Percentiles rank a stretch among this genome's conserved stretches.
These are phyloP conservation scores for Adansonia rubrostipa DNA, from an alignment of 441 rosid genomes.

Conservation along the genomic window DNA sequence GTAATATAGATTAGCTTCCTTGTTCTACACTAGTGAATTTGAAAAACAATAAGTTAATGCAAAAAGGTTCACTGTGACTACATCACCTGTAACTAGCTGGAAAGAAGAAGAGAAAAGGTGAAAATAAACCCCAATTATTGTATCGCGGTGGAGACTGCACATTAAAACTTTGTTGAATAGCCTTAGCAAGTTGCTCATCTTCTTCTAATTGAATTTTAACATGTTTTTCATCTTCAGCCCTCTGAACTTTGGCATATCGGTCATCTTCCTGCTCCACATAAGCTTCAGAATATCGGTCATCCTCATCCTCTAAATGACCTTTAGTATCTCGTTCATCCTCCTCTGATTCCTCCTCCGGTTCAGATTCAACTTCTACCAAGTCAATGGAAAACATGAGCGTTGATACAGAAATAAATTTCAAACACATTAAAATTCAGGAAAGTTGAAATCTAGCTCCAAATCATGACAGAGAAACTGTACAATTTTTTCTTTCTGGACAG, in stretches of 20 bases:
- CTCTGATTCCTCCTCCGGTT: slow-evolving; percentile 35
- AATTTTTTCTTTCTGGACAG: neutral
- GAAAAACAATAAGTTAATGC: neutral
- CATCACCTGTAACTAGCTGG: slow-evolving; percentile 68
- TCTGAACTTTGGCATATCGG: slow-evolving; percentile 36
- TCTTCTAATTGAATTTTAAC: slow-evolving; percentile 50
- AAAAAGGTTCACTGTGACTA: slow-evolving; percentile 15
- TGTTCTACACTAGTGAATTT: too few relatives aligned
- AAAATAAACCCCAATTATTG: slow-evolving; percentile 47
- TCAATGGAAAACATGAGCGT: slow-evolving; percentile 9
- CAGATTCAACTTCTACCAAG: slow-evolving; percentile 33
- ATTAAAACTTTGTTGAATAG: slow-evolving; percentile 69
- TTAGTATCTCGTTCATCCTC: slow-evolving; percentile 21
- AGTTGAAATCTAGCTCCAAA: neutral
- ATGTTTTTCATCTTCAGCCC: slow-evolving; percentile 44
- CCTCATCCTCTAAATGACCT: slow-evolving; percentile 36
- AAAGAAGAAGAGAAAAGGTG: slow-evolving; percentile 54
- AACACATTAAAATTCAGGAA: neutral
- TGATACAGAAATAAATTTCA: neutral
- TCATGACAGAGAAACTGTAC: slow-evolving; percentile 23
- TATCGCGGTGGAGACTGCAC: slow-evolving; percentile 53
- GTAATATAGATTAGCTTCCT: too few relatives aligned
- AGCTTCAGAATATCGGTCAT: slow-evolving; percentile 28
- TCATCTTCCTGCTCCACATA: slow-evolving; percentile 36
- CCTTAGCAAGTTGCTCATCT: slow-evolving; percentile 83